Base-by-base conservation (phyloP, 257 asterid species). In the Gentiana straminea region DNA sequence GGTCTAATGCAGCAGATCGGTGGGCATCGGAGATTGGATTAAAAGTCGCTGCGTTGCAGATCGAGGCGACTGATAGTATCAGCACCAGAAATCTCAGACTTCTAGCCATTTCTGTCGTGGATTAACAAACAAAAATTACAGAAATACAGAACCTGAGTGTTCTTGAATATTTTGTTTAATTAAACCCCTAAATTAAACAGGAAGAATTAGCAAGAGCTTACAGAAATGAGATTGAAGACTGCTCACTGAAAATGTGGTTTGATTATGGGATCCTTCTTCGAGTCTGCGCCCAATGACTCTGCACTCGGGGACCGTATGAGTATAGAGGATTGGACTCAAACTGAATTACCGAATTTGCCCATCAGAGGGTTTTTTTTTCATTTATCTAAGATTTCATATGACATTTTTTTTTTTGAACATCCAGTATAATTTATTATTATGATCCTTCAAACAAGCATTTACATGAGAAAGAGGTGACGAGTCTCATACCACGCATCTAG, bases 1-100 rank as follows among this genome's bases (percentile, higher is more conserved):
- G 73, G 69, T 87, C 94, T 64, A 73, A 70, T 33, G 95, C 96
- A 2, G 95, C 90, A 59, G 93, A 87, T 91, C 96, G 95, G 60
- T 84, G 94, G 60, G 90, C 60, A 15, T 87, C 84, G 48, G 94
- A 91, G 35, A 91, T 75, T 46, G 95, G 94, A 13, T 33, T 70
- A 75, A 90, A 77, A 69, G 64, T 65, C 48, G 84, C 89, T 13
- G 96, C 87, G 61, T 72, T 81, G 54, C 83, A 79, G 70, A 75
- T 76, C 80, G 73, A 64, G 44, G 70, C 79, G 49, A 64, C 47
- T 32, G 70, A 60, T 47, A 79, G 52, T 33, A 75, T 62, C 49
- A 82, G 53, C 52, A 81, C 83, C 79, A 90, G 75, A 71, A 82
- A 70, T 50, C 68, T 70, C 37, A 68, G 46, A 50, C 63, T 60